Evolutionary conservation across 2,329 filamentous ascomycete species (phyloP).

Genomic region (Verticillium dahliae): DNA sequence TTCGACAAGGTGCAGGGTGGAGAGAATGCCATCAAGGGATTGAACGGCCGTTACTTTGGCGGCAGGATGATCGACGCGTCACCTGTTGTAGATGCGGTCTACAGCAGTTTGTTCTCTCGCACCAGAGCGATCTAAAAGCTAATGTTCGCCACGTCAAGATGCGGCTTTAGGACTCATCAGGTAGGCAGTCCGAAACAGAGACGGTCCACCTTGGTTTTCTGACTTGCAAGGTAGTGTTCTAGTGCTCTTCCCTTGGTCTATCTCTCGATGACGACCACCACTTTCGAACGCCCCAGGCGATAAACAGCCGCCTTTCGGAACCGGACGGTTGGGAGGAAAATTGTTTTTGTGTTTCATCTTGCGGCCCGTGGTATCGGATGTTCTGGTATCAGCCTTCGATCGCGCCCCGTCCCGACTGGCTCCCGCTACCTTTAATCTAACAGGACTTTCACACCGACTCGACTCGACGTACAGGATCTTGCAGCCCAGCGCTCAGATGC

Average conservation of each 20-base stretch:
- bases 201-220: not conserved
- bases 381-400: not conserved
- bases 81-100: conserved; percentile 96
- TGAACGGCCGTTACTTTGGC: conserved; percentile 95
- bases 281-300: not conserved
- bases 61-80: conserved; percentile 88
- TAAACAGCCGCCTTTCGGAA: not conserved
- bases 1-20: conserved; percentile 93
- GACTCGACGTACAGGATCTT: conserved; percentile 1
- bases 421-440: conserved; percentile 1
- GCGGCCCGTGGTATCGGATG: not conserved
- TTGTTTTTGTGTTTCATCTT: not conserved
- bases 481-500: not conserved
- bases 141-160: conserved; percentile 38
- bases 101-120: conserved; percentile 91
- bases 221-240: not conserved
- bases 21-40: conserved; percentile 94
- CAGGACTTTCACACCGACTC: conserved; percentile 6
- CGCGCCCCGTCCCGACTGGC: not conserved
- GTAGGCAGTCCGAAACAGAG: not conserved
- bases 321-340: not conserved
- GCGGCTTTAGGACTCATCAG: conserved; percentile 38
- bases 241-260: not conserved
- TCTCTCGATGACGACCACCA: not conserved
- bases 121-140: conserved; percentile 70